phyloP scores from a whole-genome alignment of 345 rosid genomes.

The Carallia pectinifolia region DNA sequence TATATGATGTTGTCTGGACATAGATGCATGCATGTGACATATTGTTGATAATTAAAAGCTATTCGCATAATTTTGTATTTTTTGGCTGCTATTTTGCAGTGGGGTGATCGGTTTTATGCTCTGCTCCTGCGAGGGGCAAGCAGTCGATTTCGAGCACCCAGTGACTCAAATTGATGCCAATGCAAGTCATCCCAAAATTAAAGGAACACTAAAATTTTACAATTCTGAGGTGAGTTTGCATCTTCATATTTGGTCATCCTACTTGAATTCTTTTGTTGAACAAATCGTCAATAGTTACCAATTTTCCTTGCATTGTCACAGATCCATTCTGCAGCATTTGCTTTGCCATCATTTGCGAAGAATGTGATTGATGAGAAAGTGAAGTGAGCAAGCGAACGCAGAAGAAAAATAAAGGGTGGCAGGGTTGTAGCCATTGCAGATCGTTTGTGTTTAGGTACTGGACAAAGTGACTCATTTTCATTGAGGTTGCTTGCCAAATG shows the following conservation, averaged over 20 bases:
- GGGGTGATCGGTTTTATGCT: constrained; percentile 98
- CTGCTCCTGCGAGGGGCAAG: constrained; percentile 87
- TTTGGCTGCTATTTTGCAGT: constrained; percentile 32
- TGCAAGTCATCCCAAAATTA: constrained; percentile 35
- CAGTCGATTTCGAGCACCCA: constrained; percentile 86
- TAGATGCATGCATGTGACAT: not conserved
- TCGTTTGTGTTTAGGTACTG: too few relatives aligned
- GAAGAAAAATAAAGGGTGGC: too few relatives aligned
- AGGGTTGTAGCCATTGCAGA: too few relatives aligned
- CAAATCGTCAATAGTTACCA: too few relatives aligned
- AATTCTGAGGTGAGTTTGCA: constrained; percentile 58
- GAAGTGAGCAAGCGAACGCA: constrained; percentile 15
- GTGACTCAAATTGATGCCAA: constrained; percentile 56
- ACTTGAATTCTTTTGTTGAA: too few relatives aligned
- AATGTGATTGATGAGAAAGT: constrained; percentile 63
- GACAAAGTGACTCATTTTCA: too few relatives aligned
- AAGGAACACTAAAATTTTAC: constrained; percentile 68
- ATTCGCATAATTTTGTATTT: constrained; percentile 7
- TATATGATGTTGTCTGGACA: too few relatives aligned
- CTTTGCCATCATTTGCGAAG: constrained; percentile 91
- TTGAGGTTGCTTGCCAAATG: too few relatives aligned
- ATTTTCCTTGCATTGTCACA: constrained; percentile 12
- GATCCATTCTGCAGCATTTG: constrained; percentile 94
- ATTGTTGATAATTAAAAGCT: too few relatives aligned
- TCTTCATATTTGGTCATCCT: too few relatives aligned